Base-by-base conservation (phyloP, 441 rosid species). In the Melastoma candidum region DNA sequence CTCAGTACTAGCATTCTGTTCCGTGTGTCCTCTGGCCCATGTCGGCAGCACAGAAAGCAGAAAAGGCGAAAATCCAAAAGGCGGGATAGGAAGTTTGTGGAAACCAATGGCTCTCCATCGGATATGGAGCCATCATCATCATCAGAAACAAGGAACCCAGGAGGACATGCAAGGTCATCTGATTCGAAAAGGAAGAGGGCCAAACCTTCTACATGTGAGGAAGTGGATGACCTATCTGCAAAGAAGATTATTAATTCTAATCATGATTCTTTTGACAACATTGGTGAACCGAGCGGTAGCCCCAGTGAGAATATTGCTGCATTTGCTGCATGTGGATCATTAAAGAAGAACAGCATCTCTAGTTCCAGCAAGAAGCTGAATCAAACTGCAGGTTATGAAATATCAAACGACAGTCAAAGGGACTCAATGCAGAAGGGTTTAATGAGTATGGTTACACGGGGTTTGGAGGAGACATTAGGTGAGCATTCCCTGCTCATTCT, bases 381-480 rank as follows among this genome's bases (percentile, higher is more conserved):
- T 46, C 53, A 61, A 58, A 66, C 71, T 32, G 60, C 61, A 49
- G 73, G 61, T 48, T 50, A 65, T 60, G 70, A 68, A 53, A 44
- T 53, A 59, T 58, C 65, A 49, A 69, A 69, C 60, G 67, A 69
- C 63, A 53, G 61, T 58, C 61, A 68, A 57, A 53, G 54, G 10
- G 56, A 68, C 54, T 53, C 59, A 9, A 57, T 68, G 47, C 74
- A 71, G 63, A 68, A 60, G 52, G 78, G 71, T 57, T 61, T 71
- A 54, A 56, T 49, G 66, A 62, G 48, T 51, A 57, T 71, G 60
- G 68, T 68, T 49, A 67, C 77, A 1, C 74, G 68, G 53, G 88
- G 82, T 55, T 47, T 75, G 48, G 77, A 75, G 57, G 81, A 78
- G 71, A 69, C 79, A 53, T 57, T 77, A 10, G 89, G 98, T 90